phyloP scores from a whole-genome alignment of 2,329 filamentous ascomycete genomes.

The Pseudopithomyces maydicus region DNA sequence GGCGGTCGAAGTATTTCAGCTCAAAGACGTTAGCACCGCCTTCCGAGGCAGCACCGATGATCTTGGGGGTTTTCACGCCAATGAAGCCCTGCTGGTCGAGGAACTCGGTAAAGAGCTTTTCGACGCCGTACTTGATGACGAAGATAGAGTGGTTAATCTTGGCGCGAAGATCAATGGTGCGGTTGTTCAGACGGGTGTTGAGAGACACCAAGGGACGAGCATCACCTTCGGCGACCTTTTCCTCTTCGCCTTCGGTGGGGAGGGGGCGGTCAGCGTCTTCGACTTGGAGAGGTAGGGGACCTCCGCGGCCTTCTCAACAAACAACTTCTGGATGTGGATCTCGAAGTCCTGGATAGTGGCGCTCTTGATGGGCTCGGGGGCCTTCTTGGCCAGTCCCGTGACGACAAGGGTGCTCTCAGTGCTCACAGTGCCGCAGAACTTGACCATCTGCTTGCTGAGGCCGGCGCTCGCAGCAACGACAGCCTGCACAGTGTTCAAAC shows the following conservation, averaged over 20 bases:
- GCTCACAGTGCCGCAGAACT: conserved; percentile 77
- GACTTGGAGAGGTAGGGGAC: conserved; percentile 65
- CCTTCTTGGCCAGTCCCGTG: conserved; percentile 80
- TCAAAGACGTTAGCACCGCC: conserved; percentile 92
- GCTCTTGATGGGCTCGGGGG: conserved; percentile 86
- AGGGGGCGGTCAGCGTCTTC: conserved; percentile 58
- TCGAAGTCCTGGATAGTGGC: conserved; percentile 80
- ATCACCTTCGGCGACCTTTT: conserved; percentile 58
- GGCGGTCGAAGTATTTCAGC: conserved; percentile 85
- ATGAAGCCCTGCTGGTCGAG: conserved; percentile 76
- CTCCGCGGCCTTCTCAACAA: conserved; percentile 70
- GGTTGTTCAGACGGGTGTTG: conserved; percentile 86
- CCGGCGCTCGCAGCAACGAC: conserved; percentile 68
- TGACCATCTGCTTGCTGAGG: conserved; percentile 88
- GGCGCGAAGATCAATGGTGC: conserved; percentile 88
- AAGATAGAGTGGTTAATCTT: conserved; percentile 91
- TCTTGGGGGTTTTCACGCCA: conserved; percentile 85
- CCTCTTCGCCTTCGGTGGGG: conserved; percentile 52
- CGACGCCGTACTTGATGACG: conserved; percentile 68
- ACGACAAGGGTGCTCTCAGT: conserved; percentile 83
- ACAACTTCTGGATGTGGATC: conserved; percentile 86
- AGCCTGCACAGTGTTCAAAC: conserved; percentile 79
- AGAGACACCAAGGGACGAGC: conserved; percentile 75
- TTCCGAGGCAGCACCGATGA: conserved; percentile 89
- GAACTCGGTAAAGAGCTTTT: conserved; percentile 77